Percentiles rank a stretch among this genome's conserved stretches.
These are phyloP conservation scores for Alternaria tenuissima DNA, from an alignment of 2,329 filamentous ascomycete genomes.

Conservation along the genomic window DNA sequence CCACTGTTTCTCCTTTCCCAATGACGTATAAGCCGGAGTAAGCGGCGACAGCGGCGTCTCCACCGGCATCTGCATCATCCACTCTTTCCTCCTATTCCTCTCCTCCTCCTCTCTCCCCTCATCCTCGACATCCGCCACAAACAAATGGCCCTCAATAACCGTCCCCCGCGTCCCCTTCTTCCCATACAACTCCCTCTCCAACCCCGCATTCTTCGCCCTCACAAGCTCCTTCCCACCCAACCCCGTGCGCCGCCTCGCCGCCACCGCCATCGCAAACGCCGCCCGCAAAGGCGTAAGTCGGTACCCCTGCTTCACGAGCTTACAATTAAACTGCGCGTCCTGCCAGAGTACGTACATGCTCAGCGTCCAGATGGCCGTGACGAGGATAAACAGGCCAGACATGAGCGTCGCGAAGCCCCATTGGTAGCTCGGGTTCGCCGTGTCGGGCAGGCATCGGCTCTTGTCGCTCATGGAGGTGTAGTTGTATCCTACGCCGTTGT, in stretches of 20 bases:
- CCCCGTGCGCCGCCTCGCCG: conserved; percentile 34
- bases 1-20: background rate
- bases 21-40: background rate
- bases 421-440: conserved; percentile 35
- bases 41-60: background rate
- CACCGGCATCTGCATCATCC: too few relatives aligned
- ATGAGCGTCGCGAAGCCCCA: conserved; percentile 52
- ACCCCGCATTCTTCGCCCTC: conserved; percentile 17
- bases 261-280: conserved; percentile 38
- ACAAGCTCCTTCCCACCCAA: conserved; percentile 29
- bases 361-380: conserved; percentile 42
- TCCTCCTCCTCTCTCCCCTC: background rate
- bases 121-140: conserved; percentile 15
- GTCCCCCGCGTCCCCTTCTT: conserved; percentile 19
- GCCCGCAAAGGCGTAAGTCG: conserved; percentile 44
- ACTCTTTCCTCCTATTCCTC: background rate
- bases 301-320: conserved; percentile 38
- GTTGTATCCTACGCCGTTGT: conserved; percentile 26
- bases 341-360: conserved; percentile 49
- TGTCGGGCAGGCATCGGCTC: conserved; percentile 41
- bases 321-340: conserved; percentile 40
- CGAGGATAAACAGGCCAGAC: conserved; percentile 40
- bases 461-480: conserved; percentile 10
- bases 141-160: conserved; percentile 21
- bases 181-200: conserved; percentile 34